Evolutionary conservation across 2,329 filamentous ascomycete genomes (phyloP).

Genomic region (Apiospora pterosperma): DNA sequence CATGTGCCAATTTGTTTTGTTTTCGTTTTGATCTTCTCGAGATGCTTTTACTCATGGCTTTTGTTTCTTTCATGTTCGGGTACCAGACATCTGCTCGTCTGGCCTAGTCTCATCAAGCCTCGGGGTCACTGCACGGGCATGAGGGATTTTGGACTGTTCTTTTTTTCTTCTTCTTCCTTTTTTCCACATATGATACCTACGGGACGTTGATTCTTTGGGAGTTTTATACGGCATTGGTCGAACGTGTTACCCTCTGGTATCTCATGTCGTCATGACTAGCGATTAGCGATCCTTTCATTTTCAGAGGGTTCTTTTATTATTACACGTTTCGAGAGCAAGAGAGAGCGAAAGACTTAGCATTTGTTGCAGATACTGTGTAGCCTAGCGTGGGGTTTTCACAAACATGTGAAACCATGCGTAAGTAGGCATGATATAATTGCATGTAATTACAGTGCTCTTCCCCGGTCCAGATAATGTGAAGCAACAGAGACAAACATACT

Average conservation of each 20-base stretch:
- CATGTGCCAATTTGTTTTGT: background rate
- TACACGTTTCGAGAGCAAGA: background rate
- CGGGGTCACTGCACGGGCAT: background rate
- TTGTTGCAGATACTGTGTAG: background rate
- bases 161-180: background rate
- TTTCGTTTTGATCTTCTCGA: too few species aligned
- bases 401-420: background rate
- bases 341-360: background rate
- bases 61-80: background rate
- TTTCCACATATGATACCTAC: constrained; percentile 12
- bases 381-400: background rate
- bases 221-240: background rate
- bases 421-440: background rate
- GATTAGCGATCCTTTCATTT: background rate
- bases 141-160: background rate
- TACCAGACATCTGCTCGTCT: too few species aligned
- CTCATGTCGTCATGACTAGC: background rate
- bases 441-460: background rate
- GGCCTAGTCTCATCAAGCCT: background rate
- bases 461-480: background rate
- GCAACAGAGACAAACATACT: background rate
- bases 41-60: background rate
- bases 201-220: constrained; percentile 11
- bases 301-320: background rate
- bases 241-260: background rate